Base-by-base conservation (phyloP, 495 filamentous ascomycete genomes). In the Neurospora sp. region DNA sequence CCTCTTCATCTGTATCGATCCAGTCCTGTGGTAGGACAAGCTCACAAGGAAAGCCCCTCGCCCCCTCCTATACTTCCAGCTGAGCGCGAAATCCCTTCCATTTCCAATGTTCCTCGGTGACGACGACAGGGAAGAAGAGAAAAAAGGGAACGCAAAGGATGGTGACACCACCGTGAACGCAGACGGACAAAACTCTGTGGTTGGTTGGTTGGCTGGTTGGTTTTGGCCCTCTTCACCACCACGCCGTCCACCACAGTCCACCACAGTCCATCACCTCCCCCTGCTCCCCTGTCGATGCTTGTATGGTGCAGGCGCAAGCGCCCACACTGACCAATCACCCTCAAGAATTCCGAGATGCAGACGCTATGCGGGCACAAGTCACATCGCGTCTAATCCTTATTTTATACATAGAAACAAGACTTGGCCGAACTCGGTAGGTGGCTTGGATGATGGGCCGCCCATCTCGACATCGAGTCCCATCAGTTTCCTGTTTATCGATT, bases 271-370 rank as follows among this genome's bases (percentile, higher is more conserved):
- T 20, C 42, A 46, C 42, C 42, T 10, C 9, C 42, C 41, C 72
- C 20, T 23, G 46, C 46, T 54, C 38, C 72, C 2, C 14, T 11
- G 71, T 46, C 10, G 69, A 31, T 75, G 76, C 40, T 71, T 79
- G 78, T 75, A 78, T 46, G 46, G 42, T 73, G 76, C 77, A 78
- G 77, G 79, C 81, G 78, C 78, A 80, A 78, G 81, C 81, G 81
- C 81, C 77, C 74, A 70, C 31, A 37, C 23, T 35, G 66, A 11
- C 78, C 76, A 79, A 79, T 79, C 6, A 38, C 5, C 1, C 1
- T 3, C 31, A 31, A 1, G 2, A 3, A 41, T 12, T 39, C 27
- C 11, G 27, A 69, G 31, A 59, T 74, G 66, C 69, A 74, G 59
- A 74, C 75, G 74, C 75, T 62, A 74, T 78, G 77, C 77, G 74